phyloP scores from a whole-genome alignment of 352 stramenopile species.

The Plasmopara viticola region DNA sequence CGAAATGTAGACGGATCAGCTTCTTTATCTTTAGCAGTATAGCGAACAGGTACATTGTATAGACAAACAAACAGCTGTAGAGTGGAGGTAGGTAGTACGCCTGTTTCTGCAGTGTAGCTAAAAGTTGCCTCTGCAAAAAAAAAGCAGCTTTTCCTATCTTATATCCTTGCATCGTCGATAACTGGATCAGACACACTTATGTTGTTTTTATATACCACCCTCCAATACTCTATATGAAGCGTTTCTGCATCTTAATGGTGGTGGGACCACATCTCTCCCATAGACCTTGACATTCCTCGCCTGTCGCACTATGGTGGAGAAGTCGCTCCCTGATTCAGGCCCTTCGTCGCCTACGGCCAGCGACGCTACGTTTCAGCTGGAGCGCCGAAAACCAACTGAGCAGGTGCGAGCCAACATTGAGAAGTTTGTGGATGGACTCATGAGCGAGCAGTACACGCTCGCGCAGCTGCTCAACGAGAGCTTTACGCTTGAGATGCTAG shows the following conservation, averaged over 20 bases:
- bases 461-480: slow-evolving; percentile 70
- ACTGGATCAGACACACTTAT: no score
- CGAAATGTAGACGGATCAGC: no score
- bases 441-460: slow-evolving; percentile 54
- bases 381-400: slow-evolving; percentile 48
- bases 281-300: background rate
- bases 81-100: no score
- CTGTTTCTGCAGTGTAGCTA: no score
- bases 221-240: background rate
- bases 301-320: slow-evolving; percentile 26
- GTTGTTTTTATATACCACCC: background rate
- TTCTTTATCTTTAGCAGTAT: no score
- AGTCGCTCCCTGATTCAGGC: slow-evolving; percentile 28
- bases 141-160: no score
- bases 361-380: slow-evolving; percentile 31
- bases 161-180: no score
- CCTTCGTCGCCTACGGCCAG: slow-evolving; percentile 19
- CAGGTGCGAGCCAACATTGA: slow-evolving; percentile 66
- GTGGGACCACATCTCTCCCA: slow-evolving; percentile 12
- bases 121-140: no score
- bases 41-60: no score
- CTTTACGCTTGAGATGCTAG: slow-evolving; percentile 79
- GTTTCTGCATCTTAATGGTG: background rate
- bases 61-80: no score
- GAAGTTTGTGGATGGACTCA: slow-evolving; percentile 78